Evolutionary conservation across 108 stramenopile genomes (phyloP), one percentile per base, ranked within the genome.

Genomic region (Skeletonema costatum): DNA sequence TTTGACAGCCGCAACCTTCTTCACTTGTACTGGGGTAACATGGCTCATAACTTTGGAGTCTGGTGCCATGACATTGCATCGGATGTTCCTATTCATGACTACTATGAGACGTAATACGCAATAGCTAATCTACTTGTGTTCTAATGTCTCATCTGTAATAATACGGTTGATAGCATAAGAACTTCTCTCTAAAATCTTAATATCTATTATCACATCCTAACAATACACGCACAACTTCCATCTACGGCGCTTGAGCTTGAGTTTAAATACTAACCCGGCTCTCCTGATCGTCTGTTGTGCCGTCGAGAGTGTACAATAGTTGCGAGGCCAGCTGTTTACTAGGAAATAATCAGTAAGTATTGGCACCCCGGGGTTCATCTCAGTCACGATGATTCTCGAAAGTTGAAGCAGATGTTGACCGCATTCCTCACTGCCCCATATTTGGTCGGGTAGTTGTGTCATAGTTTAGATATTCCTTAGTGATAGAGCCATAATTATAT

Each of bases 341-440:
- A 96, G 33, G 73, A 82, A 12, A 85, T n/a, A n/a, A n/a, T n/a
- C n/a, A n/a, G n/a, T n/a, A n/a, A n/a, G 78, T 68, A 7, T 85
- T 61, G 82, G 84, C 32, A 70, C 82, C 14, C 82, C 92, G 33
- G 95, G 95, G 46, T 84, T 88, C 14, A 69, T 94, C 59, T 89
- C 91, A 68, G 69, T 17, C 92, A 88, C 68, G 84, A 86, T 25
- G 92, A 94, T 66, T 89, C 91, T 32, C 77, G 87, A 30, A 87
- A 87, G 58, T 21, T 91, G 70, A 96, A 96, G 82, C 89, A 91
- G 64, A 84, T 80, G 51, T 70, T 96, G n/a, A 74, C 87, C 9
- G 84, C 89, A 5, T 93, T 83, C 76, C 92, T 92, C 13, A 78
- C 81, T 32, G 91, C 87, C 16, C 90, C 92, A 3, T 93, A 93